Conservation (phyloP, 2,329 filamentous ascomycete species). For the Cercospora zeae-maydis region DNA sequence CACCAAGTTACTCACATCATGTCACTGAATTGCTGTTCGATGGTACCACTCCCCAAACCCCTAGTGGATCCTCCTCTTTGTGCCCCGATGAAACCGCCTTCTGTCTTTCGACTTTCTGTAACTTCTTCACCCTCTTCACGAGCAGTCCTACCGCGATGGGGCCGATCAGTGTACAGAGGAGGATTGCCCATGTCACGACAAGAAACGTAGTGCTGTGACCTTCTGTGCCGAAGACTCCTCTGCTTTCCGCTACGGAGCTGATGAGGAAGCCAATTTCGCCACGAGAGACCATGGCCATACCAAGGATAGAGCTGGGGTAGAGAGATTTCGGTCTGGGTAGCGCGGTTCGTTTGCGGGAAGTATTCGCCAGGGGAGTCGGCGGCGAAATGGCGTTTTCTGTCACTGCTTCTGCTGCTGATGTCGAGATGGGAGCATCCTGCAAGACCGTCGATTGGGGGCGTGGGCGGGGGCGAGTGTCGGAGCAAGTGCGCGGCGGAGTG, state of each 20-base stretch:
- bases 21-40: not conserved
- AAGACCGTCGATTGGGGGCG: not conserved
- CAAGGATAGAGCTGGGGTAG: constrained; percentile 22
- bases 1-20: not conserved
- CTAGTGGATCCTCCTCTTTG: constrained; percentile 20
- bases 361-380: not conserved
- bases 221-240: constrained; percentile 29
- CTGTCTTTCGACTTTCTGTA: constrained; percentile 32
- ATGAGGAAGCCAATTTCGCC: constrained; percentile 34
- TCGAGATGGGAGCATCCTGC: not conserved
- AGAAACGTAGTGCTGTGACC: constrained; percentile 40
- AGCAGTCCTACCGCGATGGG: constrained; percentile 52
- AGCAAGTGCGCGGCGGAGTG: not conserved
- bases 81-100: not conserved
- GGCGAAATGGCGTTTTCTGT: not conserved
- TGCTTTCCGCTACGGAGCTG: constrained; percentile 33
- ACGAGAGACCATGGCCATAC: constrained; percentile 32
- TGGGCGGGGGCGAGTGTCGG: not conserved
- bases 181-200: constrained; percentile 46
- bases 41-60: not conserved
- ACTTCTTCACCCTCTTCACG: constrained; percentile 44
- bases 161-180: constrained; percentile 54
- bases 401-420: not conserved
- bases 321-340: constrained; percentile 40
- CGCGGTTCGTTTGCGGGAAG: not conserved